Percentiles rank a stretch among this genome's conserved stretches.
phyloP scores from a whole-genome alignment of 2,329 filamentous ascomycete genomes.

The Xylaria sp. region DNA sequence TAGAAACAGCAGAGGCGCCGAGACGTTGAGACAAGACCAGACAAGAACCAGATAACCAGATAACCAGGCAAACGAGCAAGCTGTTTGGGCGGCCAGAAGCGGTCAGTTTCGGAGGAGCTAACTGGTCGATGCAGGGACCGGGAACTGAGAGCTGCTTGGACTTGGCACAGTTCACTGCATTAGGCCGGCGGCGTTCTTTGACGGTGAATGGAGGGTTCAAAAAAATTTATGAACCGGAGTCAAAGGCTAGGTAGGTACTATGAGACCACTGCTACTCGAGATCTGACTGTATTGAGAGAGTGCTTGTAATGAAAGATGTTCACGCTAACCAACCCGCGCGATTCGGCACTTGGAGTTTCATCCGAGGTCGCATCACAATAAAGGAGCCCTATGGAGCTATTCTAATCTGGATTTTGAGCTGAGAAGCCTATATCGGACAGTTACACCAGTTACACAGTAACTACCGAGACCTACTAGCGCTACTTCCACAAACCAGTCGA shows the following conservation, averaged over 20 bases:
- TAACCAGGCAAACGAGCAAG: no score
- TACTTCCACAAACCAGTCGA: no score
- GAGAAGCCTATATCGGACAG: constrained; percentile 12
- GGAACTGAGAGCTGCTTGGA: constrained; percentile 2
- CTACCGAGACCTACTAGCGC: no score
- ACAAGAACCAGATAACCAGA: no score
- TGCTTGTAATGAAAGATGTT: constrained; percentile 11
- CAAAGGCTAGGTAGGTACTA: background rate
- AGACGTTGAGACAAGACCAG: background rate
- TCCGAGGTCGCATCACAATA: constrained; percentile 30
- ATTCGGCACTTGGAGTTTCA: constrained; percentile 15
- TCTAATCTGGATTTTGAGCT: background rate
- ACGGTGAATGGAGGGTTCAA: background rate
- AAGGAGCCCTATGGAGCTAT: background rate
- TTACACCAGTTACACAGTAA: no score
- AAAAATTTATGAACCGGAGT: background rate
- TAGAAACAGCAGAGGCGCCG: background rate
- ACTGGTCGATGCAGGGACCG: constrained; percentile 12
- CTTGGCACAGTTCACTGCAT: constrained; percentile 17
- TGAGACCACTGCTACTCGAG: background rate
- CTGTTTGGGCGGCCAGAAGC: constrained; percentile 33
- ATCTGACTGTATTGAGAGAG: constrained; percentile 25
- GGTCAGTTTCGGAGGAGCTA: constrained; percentile 29
- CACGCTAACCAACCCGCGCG: background rate
- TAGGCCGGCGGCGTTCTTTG: background rate